Conservation (phyloP, 2,329 filamentous ascomycete genomes). For the Paracamarosporium sp. region DNA sequence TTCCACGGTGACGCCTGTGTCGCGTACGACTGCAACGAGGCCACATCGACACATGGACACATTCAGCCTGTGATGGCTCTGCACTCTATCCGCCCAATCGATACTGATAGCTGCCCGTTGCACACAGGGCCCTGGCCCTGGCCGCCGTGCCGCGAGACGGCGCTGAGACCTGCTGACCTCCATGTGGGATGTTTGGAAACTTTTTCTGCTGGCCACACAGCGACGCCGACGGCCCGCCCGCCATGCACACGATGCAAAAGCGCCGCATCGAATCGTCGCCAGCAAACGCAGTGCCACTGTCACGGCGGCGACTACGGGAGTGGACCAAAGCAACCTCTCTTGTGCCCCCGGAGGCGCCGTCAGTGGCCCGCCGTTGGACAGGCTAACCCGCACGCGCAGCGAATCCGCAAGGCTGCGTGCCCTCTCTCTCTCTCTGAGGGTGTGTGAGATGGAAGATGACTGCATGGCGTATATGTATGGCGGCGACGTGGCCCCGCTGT, state of each 20-base stretch:
- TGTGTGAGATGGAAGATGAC: constrained; percentile 17
- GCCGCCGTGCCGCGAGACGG: constrained; percentile 21
- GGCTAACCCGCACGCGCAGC: constrained; percentile 15
- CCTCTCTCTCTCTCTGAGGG: not conserved
- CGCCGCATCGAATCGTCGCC: constrained; percentile 26
- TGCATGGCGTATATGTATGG: constrained; percentile 14
- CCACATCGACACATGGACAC: constrained; percentile 10
- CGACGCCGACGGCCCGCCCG: constrained; percentile 19
- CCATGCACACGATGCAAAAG: constrained; percentile 26
- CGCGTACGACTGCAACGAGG: constrained; percentile 23
- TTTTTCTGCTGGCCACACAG: constrained; percentile 31
- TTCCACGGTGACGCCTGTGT: constrained; percentile 24
- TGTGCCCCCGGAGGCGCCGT: constrained; percentile 28
- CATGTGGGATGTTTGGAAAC: constrained; percentile 44
- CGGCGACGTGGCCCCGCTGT: constrained; percentile 1
- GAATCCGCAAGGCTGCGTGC: constrained; percentile 18
- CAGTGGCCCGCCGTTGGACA: constrained; percentile 22
- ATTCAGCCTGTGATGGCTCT: constrained; percentile 29
- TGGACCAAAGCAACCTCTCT: not conserved
- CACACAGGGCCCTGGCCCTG: constrained; percentile 33
- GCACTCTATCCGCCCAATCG: constrained; percentile 49
- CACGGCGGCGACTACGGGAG: constrained; percentile 17
- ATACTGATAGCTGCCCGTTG: constrained; percentile 46
- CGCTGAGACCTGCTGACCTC: constrained; percentile 35
- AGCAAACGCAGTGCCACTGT: constrained; percentile 35